phyloP scores from a whole-genome alignment of 805 yeast genomes.

The Lipomyces spencermartinsiae region DNA sequence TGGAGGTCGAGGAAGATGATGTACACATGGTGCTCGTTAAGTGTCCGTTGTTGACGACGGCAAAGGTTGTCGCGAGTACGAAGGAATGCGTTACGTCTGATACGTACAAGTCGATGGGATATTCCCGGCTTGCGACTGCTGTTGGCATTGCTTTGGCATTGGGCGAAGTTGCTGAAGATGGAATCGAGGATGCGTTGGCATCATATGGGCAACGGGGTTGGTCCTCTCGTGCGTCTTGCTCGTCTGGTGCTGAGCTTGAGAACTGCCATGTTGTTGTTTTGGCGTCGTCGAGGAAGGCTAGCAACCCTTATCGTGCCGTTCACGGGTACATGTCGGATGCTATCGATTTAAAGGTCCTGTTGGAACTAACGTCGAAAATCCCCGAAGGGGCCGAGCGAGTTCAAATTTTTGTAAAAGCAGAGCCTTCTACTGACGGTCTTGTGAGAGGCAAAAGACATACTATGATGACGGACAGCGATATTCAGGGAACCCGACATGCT shows the following conservation, averaged over 20 bases:
- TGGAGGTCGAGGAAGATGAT: constrained; percentile 32
- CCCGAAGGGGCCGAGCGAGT: constrained; percentile 33
- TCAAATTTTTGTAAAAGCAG: constrained; percentile 38
- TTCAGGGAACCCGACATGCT: constrained; percentile 38
- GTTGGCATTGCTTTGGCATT: constrained; percentile 37
- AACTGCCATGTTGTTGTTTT: constrained; percentile 35
- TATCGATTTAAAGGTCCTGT: constrained; percentile 32
- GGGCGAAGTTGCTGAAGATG: constrained; percentile 33
- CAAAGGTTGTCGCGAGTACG: constrained; percentile 36
- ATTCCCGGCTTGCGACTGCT: constrained; percentile 39
- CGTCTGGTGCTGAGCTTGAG: constrained; percentile 38
- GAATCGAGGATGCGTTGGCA: constrained; percentile 25
- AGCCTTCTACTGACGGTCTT: constrained; percentile 37
- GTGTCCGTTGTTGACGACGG: constrained; percentile 37
- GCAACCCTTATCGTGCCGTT: constrained; percentile 36
- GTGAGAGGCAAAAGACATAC: constrained; percentile 37
- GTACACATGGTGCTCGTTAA: constrained; percentile 39
- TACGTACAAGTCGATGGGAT: constrained; percentile 39
- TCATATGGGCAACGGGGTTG: constrained; percentile 36
- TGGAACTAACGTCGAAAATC: constrained; percentile 26
- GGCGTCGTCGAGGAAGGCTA: constrained; percentile 32
- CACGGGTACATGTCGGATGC: constrained; percentile 39
- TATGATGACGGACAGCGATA: constrained; percentile 39
- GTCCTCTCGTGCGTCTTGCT: constrained; percentile 39
- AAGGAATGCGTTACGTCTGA: constrained; percentile 36